Evolutionary conservation across 2,329 filamentous ascomycete species (phyloP).

Genomic region (Penicillium sp.): DNA sequence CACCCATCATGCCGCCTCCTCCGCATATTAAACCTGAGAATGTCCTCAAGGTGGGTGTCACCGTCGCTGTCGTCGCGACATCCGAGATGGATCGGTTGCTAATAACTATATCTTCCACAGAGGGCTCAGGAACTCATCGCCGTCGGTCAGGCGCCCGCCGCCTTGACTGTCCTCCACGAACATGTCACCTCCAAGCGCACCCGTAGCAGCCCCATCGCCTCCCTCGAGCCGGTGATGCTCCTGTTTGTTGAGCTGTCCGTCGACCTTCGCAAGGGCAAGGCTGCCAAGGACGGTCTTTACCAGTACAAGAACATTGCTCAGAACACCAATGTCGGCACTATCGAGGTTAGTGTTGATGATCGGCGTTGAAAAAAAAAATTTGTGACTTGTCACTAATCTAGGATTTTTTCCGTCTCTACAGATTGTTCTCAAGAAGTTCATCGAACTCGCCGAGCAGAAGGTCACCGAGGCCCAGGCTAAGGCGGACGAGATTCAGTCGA

Average conservation of each 20-base stretch:
- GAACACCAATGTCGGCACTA: conserved; percentile 96
- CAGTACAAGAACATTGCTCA: conserved; percentile 99
- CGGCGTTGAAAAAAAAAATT: background rate
- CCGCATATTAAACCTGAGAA: conserved; percentile 97
- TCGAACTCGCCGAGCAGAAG: conserved; percentile 91
- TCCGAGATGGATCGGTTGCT: conserved; percentile 10
- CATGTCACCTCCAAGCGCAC: conserved; percentile 98
- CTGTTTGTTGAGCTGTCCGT: conserved; percentile 94
- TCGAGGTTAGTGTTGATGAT: conserved; percentile 56
- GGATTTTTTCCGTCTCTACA: conserved; percentile 27
- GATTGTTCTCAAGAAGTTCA: conserved; percentile 94
- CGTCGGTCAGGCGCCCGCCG: conserved; percentile 84
- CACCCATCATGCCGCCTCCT: conserved; percentile 73
- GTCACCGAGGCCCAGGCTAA: conserved; percentile 92
- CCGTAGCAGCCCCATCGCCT: conserved; percentile 91
- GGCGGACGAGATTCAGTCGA: conserved; percentile 87
- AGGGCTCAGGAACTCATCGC: conserved; percentile 97
- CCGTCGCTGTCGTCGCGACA: conserved; percentile 9
- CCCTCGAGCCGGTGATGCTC: conserved; percentile 96
- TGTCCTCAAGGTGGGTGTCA: conserved; percentile 65
- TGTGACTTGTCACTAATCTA: conserved; percentile 1
- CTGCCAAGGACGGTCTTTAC: conserved; percentile 96
- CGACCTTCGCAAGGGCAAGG: conserved; percentile 94
- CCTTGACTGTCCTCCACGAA: conserved; percentile 91
- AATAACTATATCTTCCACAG: conserved; percentile 32